These are phyloP conservation scores for Luffa acutangula DNA, from an alignment of 306 rosid genomes.

Conservation along the genomic window DNA sequence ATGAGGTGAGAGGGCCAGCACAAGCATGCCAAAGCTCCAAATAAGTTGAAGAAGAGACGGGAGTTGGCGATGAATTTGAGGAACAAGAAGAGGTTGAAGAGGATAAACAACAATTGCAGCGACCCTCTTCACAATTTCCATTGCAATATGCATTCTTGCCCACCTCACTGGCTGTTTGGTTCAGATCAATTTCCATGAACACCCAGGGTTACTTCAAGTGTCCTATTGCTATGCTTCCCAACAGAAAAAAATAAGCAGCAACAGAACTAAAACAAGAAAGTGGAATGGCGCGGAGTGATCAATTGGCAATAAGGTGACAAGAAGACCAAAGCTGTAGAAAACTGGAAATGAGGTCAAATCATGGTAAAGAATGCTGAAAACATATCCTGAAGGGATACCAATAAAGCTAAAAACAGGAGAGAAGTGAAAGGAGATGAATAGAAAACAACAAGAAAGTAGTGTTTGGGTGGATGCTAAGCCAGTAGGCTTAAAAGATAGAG, in stretches of 20 bases:
- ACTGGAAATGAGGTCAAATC: conserved; percentile 65
- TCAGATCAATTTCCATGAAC: conserved; percentile 99
- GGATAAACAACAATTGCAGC: conserved; percentile 45
- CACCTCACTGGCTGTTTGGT: conserved; percentile 66
- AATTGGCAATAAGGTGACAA: conserved; percentile 36
- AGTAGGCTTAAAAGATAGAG: conserved; percentile 13
- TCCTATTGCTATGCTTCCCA: conserved; percentile 18
- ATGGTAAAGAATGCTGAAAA: conserved; percentile 33
- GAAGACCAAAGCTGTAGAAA: conserved; percentile 28
- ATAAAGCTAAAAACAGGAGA: conserved; percentile 30
- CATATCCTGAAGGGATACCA: conserved; percentile 35
- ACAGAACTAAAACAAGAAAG: conserved; percentile 7
- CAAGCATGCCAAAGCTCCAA: conserved; percentile 96
- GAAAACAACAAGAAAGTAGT: conserved; percentile 32
- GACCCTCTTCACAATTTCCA: conserved; percentile 52
- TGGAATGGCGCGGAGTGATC: conserved; percentile 13
- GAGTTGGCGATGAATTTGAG: conserved; percentile 49
- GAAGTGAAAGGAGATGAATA: conserved; percentile 27
- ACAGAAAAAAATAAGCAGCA: conserved; percentile 15
- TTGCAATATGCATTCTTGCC: conserved; percentile 53
- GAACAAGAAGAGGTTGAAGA: conserved; percentile 67
- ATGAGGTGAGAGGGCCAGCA: conserved; percentile 91
- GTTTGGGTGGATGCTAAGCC: conserved; percentile 21
- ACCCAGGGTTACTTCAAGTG: conserved; percentile 26
- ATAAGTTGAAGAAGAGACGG: conserved; percentile 55